Evolutionary conservation across 148 eudicot genomes (phyloP).

Genomic region (Polygonum aviculare): DNA sequence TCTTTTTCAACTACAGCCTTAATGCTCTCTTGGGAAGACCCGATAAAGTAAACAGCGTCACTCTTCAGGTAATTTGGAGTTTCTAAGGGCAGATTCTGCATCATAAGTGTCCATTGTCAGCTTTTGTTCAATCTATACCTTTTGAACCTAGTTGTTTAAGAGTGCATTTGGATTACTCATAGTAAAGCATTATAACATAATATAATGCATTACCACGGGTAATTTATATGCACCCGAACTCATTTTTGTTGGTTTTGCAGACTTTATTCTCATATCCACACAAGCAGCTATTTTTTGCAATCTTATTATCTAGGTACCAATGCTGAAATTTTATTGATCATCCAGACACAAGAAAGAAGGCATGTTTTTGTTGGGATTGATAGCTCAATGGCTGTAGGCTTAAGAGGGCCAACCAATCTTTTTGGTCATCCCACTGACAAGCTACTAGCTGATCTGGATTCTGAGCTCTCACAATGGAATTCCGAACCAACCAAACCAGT

Average conservation of each 20-base stretch:
- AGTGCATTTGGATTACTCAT: no score
- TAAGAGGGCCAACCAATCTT: slow-evolving; percentile 92
- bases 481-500: slow-evolving; percentile 39
- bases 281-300: slow-evolving; percentile 9
- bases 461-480: slow-evolving; percentile 73
- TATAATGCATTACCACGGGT: no score
- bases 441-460: slow-evolving; percentile 52
- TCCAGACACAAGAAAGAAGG: slow-evolving; percentile 65
- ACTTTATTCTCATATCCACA: not conserved
- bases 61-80: slow-evolving; percentile 42
- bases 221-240: no score
- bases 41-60: slow-evolving; percentile 63
- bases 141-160: not conserved
- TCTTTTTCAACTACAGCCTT: slow-evolving; percentile 74
- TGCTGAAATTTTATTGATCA: slow-evolving; percentile 8
- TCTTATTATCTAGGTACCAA: slow-evolving; percentile 5
- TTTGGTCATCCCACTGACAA: slow-evolving; percentile 84
- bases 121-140: not conserved
- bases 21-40: slow-evolving; percentile 59
- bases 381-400: slow-evolving; percentile 69
- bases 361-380: slow-evolving; percentile 85
- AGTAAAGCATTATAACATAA: no score
- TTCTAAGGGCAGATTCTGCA: not conserved
- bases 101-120: not conserved
- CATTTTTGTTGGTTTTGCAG: not conserved